Base-by-base conservation (phyloP, 192 early-diverging fungal genomes). In the Backusella liffmaniae region DNA sequence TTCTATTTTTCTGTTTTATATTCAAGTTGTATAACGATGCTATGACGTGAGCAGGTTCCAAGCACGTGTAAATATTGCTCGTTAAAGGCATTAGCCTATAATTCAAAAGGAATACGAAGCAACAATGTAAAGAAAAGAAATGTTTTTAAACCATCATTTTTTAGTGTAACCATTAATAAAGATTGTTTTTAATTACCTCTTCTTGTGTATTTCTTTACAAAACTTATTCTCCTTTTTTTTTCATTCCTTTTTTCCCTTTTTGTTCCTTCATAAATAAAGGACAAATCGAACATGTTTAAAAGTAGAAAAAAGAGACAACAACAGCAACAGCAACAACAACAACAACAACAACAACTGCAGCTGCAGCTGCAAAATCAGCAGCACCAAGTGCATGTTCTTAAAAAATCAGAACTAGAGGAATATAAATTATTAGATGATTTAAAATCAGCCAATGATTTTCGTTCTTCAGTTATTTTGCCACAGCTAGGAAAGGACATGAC, bases 251-350 rank as follows among this genome's bases (percentile, higher is more conserved):
- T 62, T 62, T 62, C 8, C 56, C 56, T 29, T 62, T 62, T 62
- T 62, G 26, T 4, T 62, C 12, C 9, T 62, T 62, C 12, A 13
- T 62, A 59, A 29, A 29, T 62, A 29, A 29, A 62, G 23, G 56
- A 10, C 26, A 62, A 62, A 62, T 62, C 4, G 21, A 62, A 8
- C 12, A 73, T 73, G 72, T 73, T 73, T 41, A 73, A 73, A 65
- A 73, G 72, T 56, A 73, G 56, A 73, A 56, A 37, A 39, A 73
- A 73, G 56, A 73, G 44, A 71, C 70, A 71, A 32, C 69, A 70
- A 46, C 37, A 73, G 10, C 35, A 65, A 39, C 67, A 69, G 42
- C 35, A 18, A 30, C 51, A 73, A 41, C 51, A 41, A 10, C 67
- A 69, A 69, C 35, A 18, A 30, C 51, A 73, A 41, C 51, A 41